These are phyloP conservation scores for Colletotrichum sidae DNA, from an alignment of 2,329 filamentous ascomycete species.

Conservation along the genomic window DNA sequence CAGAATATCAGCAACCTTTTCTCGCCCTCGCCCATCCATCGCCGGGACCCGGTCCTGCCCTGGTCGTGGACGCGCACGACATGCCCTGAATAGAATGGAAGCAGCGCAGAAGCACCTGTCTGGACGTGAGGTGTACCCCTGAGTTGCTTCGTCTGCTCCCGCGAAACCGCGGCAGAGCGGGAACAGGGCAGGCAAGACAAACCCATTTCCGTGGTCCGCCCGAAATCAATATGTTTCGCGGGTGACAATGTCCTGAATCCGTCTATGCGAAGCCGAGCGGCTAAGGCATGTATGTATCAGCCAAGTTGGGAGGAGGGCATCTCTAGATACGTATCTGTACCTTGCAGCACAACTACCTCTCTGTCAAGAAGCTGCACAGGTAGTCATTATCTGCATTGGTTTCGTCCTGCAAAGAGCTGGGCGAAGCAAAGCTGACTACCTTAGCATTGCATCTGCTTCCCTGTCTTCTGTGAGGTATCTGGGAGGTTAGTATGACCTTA, in stretches of 20 bases:
- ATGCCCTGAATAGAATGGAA: constrained; percentile 25
- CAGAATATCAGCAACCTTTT: too few species aligned
- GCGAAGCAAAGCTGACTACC: constrained; percentile 8
- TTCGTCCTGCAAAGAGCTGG: constrained; percentile 23
- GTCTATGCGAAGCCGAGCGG: constrained; percentile 16
- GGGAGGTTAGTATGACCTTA: background rate
- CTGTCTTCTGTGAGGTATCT: background rate
- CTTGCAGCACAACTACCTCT: too few species aligned
- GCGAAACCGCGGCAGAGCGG: constrained; percentile 32
- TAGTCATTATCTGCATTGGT: background rate
- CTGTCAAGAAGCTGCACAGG: too few species aligned
- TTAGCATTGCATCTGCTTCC: too few species aligned
- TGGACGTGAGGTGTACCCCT: constrained; percentile 17
- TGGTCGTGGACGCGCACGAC: constrained; percentile 13
- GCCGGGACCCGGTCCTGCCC: constrained; percentile 6
- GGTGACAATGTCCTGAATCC: background rate
- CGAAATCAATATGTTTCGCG: constrained; percentile 11
- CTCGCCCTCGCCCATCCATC: background rate
- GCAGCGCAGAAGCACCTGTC: constrained; percentile 11
- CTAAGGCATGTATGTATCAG: background rate
- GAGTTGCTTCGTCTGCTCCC: constrained; percentile 15
- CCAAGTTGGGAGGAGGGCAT: constrained; percentile 1
- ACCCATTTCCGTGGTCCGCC: constrained; percentile 10
- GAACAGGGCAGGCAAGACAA: constrained; percentile 21
- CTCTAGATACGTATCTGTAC: background rate